Conservation (phyloP, 1,284 basidiomycete species). For the Ganoderma meredithae region DNA sequence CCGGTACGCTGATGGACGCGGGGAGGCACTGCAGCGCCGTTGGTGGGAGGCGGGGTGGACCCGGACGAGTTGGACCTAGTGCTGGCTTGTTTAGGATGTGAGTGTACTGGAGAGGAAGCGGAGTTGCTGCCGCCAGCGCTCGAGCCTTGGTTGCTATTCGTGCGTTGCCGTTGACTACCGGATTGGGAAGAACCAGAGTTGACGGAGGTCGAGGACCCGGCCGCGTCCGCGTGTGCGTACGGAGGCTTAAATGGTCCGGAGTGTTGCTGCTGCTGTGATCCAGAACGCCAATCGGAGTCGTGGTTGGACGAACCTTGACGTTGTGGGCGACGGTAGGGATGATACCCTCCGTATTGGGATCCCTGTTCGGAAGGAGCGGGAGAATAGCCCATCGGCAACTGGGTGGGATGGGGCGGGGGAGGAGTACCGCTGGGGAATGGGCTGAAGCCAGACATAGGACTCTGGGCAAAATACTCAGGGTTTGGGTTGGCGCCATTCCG, state of each 20-base stretch:
- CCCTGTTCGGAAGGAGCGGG: constrained; percentile 44
- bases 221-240: constrained; percentile 78
- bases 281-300: constrained; percentile 58
- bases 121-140: constrained; percentile 33
- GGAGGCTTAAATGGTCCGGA: constrained; percentile 61
- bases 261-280: constrained; percentile 40
- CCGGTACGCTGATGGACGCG: constrained; percentile 53
- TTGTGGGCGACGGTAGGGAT: constrained; percentile 80
- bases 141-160: constrained; percentile 58
- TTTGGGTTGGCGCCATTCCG: constrained; percentile 44
- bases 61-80: constrained; percentile 37
- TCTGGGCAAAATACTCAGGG: constrained; percentile 62
- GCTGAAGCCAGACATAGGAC: constrained; percentile 61
- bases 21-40: constrained; percentile 39
- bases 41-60: constrained; percentile 36
- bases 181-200: constrained; percentile 62
- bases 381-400: constrained; percentile 49
- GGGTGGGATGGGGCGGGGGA: constrained; percentile 59
- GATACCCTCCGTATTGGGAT: constrained; percentile 68
- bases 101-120: constrained; percentile 24
- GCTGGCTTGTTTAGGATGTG: constrained; percentile 42
- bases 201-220: constrained; percentile 76
- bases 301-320: constrained; percentile 50
- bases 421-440: constrained; percentile 75
- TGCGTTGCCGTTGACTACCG: constrained; percentile 59